Evolutionary conservation across 1,139 yeast species (phyloP).

Genomic region (Saccharomycopsis crataegensis): DNA sequence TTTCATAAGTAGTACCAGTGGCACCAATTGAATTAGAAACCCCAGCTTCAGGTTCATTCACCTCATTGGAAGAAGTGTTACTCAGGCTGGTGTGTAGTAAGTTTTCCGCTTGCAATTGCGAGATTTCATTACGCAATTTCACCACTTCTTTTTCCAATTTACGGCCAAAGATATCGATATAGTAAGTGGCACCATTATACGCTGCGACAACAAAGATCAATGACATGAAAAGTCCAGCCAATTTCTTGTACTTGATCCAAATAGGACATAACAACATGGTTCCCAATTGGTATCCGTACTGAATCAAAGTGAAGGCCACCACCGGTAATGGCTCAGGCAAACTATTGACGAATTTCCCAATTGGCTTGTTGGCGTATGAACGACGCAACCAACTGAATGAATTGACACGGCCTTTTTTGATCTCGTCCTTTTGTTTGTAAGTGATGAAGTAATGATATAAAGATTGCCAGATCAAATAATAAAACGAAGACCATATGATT

Average conservation of each 20-base stretch:
- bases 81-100: background rate
- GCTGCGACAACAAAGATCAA: constrained; percentile 72
- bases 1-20: too few relatives aligned
- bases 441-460: constrained; percentile 89
- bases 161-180: constrained; percentile 85
- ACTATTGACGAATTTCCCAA: constrained; percentile 77
- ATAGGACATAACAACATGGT: constrained; percentile 88
- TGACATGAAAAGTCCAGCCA: constrained; percentile 63
- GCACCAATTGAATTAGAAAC: too few relatives aligned
- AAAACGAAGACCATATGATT: constrained; percentile 70
- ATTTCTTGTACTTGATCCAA: constrained; percentile 64
- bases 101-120: constrained; percentile 36
- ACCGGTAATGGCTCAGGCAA: constrained; percentile 83
- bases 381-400: constrained; percentile 80
- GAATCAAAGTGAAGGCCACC: constrained; percentile 76
- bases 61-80: background rate
- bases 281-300: constrained; percentile 77
- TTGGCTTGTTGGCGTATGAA: constrained; percentile 51
- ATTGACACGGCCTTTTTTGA: constrained; percentile 78
- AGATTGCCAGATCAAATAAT: constrained; percentile 88
- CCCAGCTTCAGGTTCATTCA: background rate
- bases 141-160: constrained; percentile 77
- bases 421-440: constrained; percentile 67
- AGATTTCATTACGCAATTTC: constrained; percentile 62
- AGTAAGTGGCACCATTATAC: constrained; percentile 92